Evolutionary conservation across 2,329 filamentous ascomycete species (phyloP).

Genomic region (Fusarium sp.): DNA sequence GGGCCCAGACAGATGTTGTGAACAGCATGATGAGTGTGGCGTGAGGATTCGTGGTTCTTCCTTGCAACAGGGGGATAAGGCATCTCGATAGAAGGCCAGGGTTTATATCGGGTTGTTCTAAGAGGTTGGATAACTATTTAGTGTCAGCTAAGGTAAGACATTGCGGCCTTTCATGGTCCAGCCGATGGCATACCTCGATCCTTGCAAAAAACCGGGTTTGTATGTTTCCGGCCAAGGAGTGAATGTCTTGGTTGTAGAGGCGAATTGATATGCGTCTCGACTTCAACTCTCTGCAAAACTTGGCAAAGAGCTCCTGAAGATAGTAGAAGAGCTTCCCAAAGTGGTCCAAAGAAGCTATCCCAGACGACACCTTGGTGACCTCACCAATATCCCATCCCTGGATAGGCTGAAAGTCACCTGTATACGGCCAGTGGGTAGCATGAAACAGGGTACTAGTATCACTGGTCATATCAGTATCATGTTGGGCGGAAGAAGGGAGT

Average conservation of each 20-base stretch:
- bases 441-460: constrained; percentile 3
- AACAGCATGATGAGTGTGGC: constrained; percentile 26
- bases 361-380: neutral
- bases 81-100: neutral
- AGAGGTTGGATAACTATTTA: constrained; percentile 10
- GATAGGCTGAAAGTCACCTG: constrained; percentile 1
- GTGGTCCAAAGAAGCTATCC: constrained; percentile 12
- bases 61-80: constrained; percentile 6
- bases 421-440: neutral
- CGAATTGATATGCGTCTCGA: neutral
- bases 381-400: constrained; percentile 11
- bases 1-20: constrained; percentile 3
- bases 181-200: constrained; percentile 10
- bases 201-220: neutral
- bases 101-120: neutral
- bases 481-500: neutral
- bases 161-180: neutral
- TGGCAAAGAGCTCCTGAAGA: neutral
- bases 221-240: neutral
- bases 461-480: neutral
- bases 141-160: neutral
- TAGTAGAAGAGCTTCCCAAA: constrained; percentile 22
- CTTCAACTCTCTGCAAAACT: neutral
- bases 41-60: constrained; percentile 1
- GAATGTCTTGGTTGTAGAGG: neutral